These are phyloP conservation scores for Perkinsus chesapeaki DNA, from an alignment of 169 alveolate genomes.

Conservation along the genomic window DNA sequence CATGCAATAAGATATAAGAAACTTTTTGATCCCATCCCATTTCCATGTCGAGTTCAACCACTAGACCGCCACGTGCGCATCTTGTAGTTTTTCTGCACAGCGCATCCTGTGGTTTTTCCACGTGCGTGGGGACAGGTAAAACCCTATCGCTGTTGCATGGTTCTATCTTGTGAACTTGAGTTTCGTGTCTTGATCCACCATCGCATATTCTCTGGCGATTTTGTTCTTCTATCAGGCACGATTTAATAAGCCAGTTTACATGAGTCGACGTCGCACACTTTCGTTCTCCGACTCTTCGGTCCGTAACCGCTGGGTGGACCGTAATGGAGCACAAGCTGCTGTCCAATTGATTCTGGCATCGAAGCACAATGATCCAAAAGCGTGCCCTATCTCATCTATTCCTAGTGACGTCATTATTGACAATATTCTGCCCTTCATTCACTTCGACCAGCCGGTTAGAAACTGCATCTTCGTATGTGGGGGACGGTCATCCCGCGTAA, in stretches of 20 bases:
- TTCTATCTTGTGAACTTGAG: too few species aligned
- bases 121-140: too few species aligned
- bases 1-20: constrained; percentile 81
- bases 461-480: not conserved
- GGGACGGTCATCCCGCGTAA: not conserved
- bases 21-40: constrained; percentile 58
- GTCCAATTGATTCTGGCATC: not conserved
- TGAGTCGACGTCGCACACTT: not conserved
- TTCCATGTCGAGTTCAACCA: constrained; percentile 87
- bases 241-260: not conserved
- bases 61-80: too few species aligned
- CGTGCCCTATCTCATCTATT: not conserved
- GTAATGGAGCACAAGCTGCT: not conserved
- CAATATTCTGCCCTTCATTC: not conserved
- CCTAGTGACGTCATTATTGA: not conserved
- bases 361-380: not conserved
- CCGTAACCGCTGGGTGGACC: constrained; percentile 5
- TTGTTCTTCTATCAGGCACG: too few species aligned
- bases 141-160: too few species aligned
- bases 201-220: too few species aligned
- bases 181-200: too few species aligned
- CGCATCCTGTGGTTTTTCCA: too few species aligned
- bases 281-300: not conserved
- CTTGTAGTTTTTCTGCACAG: too few species aligned
- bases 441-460: not conserved